Conservation (phyloP, 768 basidiomycete genomes). For the Auricularia sp. region DNA sequence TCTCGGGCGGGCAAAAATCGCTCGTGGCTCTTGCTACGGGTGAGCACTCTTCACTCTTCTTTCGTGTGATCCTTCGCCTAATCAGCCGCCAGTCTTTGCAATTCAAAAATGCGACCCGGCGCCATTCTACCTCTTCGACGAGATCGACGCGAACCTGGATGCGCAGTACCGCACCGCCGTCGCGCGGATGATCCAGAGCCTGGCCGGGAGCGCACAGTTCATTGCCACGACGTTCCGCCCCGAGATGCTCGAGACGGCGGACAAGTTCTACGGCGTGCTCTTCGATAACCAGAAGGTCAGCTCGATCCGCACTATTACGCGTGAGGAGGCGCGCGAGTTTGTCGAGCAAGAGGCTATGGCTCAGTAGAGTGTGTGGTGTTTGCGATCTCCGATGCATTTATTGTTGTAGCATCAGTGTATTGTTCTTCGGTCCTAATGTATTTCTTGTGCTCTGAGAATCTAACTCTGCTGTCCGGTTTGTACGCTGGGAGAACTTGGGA, state of each 20-base stretch:
- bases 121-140: slow-evolving; percentile 98
- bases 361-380: slow-evolving; percentile 4
- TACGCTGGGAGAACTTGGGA: too few relatives aligned
- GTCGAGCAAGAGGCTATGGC: slow-evolving; percentile 44
- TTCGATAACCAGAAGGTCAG: slow-evolving; percentile 96
- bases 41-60: slow-evolving; percentile 18
- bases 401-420: too few relatives aligned
- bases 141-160: slow-evolving; percentile 98
- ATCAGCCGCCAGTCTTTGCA: slow-evolving; percentile 65
- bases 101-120: slow-evolving; percentile 99
- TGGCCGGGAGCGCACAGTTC: slow-evolving; percentile 83
- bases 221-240: slow-evolving; percentile 98
- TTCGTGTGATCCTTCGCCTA: neutral
- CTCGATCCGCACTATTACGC: slow-evolving; percentile 74
- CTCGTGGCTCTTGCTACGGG: slow-evolving; percentile 91
- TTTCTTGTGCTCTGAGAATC: too few relatives aligned
- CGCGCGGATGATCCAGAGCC: slow-evolving; percentile 94
- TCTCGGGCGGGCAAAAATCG: slow-evolving; percentile 96
- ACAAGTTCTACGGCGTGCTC: slow-evolving; percentile 94
- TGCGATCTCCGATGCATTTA: too few relatives aligned
- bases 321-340: slow-evolving; percentile 89
- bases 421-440: too few relatives aligned
- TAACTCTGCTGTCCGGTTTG: too few relatives aligned
- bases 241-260: slow-evolving; percentile 91
- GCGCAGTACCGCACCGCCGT: slow-evolving; percentile 97